Evolutionary conservation across 1,284 basidiomycete genomes (phyloP), one percentile per base, ranked within the genome.

Genomic region (Singerocomus inundabilis): DNA sequence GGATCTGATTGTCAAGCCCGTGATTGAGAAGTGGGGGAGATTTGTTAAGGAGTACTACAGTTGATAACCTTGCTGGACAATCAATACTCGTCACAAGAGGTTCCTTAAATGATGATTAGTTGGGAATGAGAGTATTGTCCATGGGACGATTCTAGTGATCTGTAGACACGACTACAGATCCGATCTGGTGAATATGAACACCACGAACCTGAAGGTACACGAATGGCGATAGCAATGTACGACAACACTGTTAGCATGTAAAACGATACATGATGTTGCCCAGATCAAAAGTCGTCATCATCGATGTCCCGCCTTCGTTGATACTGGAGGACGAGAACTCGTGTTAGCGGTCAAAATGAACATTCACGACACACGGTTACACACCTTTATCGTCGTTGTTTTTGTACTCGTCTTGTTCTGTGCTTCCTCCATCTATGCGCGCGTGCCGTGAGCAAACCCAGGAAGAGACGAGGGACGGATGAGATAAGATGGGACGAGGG

Each of bases 1-100:
- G 82, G 84, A 90, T 46, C 53, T 67, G 15, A 73, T 91, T 29
- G 85, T 91, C 32, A 80, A 79, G 58, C 85, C 85, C 38, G 80
- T 90, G 9, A 79, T 91, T 45, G 80, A 85, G 61, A 81, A 79
- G 51, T 91, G 88, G 88, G 88, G 84, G 4, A 69, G 55, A 18
- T 91, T 88, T 52, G 56, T 70, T 39, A 51, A 56, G 42, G 59
- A 68, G 51, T 55, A 61, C 45, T 70, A 66, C 6, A 11, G 52
- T 18, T 62, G 58, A 68, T 32, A 12, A 6, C 13, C n/a, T 13
- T 31, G 24, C 5, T 10, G 34, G 34, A 25, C 36, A 15, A 39
- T 51, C 26, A 29, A 35, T 36, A 13, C 29, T 38, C n/a, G 13
- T 36, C 41, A 12, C 8, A 35, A 11, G 33, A 29, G 33, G 15